Base-by-base conservation (phyloP, 441 rosid species). In the Francoa sonchifolia region DNA sequence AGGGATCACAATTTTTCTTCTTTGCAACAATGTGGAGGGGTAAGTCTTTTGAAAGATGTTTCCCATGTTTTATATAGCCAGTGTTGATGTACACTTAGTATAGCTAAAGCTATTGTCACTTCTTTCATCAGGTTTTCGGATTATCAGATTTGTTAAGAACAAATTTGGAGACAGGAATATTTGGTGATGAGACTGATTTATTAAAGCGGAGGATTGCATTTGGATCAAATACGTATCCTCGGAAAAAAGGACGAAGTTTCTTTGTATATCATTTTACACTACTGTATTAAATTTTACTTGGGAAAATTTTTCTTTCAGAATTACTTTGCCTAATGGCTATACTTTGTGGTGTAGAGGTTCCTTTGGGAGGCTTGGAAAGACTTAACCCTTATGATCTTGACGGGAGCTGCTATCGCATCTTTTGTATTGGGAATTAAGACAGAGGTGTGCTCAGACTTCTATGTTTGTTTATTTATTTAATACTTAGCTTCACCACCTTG, bases 291-390 rank as follows among this genome's bases (percentile, higher is more conserved):
- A 19, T 11, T 37, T 22, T n/a, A n/a, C n/a, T 19, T 5, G 4
- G n/a, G 17, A 45, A 32, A 26, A 11, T 9, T 47, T 55, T 48
- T 22, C 13, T 32, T n/a, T 32, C 14, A 6, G 8, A 32, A 5
- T 0, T n/a, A 9, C 0, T 32, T 33, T 50, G 3, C n/a, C 19
- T 38, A 16, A 17, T 18, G 26, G 19, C 17, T 17, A 33, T 40
- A 13, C 22, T 10, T 31, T 28, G 17, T 45, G 13, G 25, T 5
- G 19, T 52, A 90, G 98, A 80, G 68, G 69, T 85, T 90, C 67
- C 93, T 85, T 30, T 90, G 96, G 98, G 95, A 89, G 68, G 94
- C 97, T 39, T 79, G 95, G 72, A 95, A 84, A 58, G 95, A 89
- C 69, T 86, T 84, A 66, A 82, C 97, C 31, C 62, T 89, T 67